These are phyloP conservation scores for Acacia crassicarpa DNA, from an alignment of 306 rosid species.

Conservation along the genomic window DNA sequence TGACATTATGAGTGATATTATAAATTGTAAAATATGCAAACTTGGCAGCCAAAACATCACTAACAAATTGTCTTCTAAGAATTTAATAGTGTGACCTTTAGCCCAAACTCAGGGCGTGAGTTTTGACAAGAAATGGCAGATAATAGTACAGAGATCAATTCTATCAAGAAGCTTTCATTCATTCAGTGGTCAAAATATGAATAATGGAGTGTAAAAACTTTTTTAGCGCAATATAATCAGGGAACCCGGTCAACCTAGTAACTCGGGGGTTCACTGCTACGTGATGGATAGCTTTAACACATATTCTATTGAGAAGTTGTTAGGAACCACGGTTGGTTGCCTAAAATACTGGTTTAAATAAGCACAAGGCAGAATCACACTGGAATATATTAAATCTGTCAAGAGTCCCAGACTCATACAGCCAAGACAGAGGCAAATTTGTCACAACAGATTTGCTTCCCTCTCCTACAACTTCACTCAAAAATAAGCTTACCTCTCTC, in stretches of 20 bases:
- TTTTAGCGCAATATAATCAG: background rate
- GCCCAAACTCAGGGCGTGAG: constrained; percentile 4
- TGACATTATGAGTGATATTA: background rate
- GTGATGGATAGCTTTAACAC: constrained; percentile 7
- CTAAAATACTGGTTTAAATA: too few relatives aligned
- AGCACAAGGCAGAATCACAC: too few relatives aligned
- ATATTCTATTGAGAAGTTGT: constrained; percentile 19
- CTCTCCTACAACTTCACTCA: too few relatives aligned
- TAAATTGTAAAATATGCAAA: background rate
- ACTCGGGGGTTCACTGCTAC: background rate
- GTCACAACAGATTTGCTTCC: too few relatives aligned
- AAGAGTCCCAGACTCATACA: too few relatives aligned
- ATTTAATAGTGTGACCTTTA: constrained; percentile 20
- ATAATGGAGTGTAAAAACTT: background rate
- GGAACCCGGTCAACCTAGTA: background rate
- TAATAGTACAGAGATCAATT: constrained; percentile 10
- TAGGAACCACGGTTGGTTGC: too few relatives aligned
- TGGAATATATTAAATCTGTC: too few relatives aligned
- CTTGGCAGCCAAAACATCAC: background rate
- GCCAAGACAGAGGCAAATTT: too few relatives aligned
- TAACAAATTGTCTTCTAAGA: background rate
- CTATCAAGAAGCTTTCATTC: constrained; percentile 13
- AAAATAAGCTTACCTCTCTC: too few relatives aligned
- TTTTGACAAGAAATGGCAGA: constrained; percentile 5
- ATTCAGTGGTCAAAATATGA: constrained; percentile 5